A percentile compares a stretch with the other conserved stretches of the same genome.
These are phyloP conservation scores for Smithsoniella earleae DNA, from an alignment of 163 green algal species.

Conservation along the genomic window DNA sequence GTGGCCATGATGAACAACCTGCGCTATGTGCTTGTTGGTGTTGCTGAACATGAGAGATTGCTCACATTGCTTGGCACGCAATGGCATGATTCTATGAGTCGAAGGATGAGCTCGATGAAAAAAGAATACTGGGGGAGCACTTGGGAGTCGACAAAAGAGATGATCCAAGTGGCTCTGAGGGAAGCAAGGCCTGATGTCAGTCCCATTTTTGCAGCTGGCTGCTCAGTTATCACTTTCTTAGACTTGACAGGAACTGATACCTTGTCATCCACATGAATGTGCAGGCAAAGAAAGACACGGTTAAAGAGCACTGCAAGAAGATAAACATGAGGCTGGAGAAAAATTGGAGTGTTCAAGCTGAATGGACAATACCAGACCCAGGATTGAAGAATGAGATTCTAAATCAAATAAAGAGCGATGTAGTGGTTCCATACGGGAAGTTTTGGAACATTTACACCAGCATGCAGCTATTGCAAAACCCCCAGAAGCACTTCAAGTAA, in stretches of 20 bases:
- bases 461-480: constrained; percentile 18
- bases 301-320: constrained; percentile 10
- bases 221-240: too few relatives aligned
- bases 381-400: background rate
- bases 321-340: constrained; percentile 22
- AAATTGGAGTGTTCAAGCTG: background rate
- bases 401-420: background rate
- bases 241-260: too few relatives aligned
- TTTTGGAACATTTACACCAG: background rate
- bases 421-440: background rate
- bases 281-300: constrained; percentile 21
- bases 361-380: background rate
- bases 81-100: background rate
- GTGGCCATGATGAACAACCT: constrained; percentile 14
- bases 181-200: background rate
- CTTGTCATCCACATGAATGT: too few relatives aligned
- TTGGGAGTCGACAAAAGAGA: background rate
- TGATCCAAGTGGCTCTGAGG: background rate
- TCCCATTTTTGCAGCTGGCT: too few relatives aligned
- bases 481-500: constrained; percentile 21
- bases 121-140: background rate
- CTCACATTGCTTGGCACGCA: background rate
- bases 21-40: background rate
- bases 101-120: background rate
- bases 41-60: background rate